These are phyloP conservation scores for Nicotiana tomentosiformis DNA, from an alignment of 257 asterid species.

Conservation along the genomic window DNA sequence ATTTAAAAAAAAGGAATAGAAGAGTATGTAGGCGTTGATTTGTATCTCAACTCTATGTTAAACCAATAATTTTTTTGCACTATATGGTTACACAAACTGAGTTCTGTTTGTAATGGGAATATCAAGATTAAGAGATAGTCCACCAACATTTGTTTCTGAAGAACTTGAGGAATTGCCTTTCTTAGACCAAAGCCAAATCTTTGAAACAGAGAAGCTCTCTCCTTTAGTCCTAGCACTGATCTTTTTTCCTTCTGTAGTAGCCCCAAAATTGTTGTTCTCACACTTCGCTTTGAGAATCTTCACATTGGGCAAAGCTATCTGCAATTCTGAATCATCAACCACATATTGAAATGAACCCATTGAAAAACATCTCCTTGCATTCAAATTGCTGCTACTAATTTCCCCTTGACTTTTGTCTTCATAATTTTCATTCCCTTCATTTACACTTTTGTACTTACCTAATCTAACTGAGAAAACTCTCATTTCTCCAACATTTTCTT, in stretches of 20 bases:
- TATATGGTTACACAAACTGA: conserved; percentile 12
- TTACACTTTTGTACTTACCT: conserved; percentile 42
- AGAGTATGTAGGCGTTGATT: not conserved
- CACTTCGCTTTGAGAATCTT: not conserved
- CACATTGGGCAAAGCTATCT: conserved; percentile 29
- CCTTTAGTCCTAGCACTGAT: conserved; percentile 42
- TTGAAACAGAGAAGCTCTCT: conserved; percentile 64
- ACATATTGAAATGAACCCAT: conserved; percentile 64
- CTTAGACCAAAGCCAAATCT: conserved; percentile 73
- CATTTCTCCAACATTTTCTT: conserved; percentile 15
- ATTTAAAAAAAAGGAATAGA: not conserved
- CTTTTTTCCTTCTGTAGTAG: conserved; percentile 31
- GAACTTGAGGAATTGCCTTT: conserved; percentile 25
- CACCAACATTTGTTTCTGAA: conserved; percentile 17
- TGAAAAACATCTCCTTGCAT: conserved; percentile 60
- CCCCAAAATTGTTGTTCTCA: conserved; percentile 11
- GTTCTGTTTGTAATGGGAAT: conserved; percentile 18
- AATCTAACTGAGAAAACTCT: conserved; percentile 45
- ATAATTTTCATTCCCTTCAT: conserved; percentile 10
- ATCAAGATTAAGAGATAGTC: conserved; percentile 9
- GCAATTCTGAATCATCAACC: conserved; percentile 33
- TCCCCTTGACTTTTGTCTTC: conserved; percentile 19
- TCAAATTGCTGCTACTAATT: conserved; percentile 29
- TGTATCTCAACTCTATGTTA: not conserved
- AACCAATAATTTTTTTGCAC: not conserved